A percentile compares a stretch with the other conserved stretches of the same genome.
phyloP scores from a whole-genome alignment of 169 alveolate species.

The Neospora caninum region DNA sequence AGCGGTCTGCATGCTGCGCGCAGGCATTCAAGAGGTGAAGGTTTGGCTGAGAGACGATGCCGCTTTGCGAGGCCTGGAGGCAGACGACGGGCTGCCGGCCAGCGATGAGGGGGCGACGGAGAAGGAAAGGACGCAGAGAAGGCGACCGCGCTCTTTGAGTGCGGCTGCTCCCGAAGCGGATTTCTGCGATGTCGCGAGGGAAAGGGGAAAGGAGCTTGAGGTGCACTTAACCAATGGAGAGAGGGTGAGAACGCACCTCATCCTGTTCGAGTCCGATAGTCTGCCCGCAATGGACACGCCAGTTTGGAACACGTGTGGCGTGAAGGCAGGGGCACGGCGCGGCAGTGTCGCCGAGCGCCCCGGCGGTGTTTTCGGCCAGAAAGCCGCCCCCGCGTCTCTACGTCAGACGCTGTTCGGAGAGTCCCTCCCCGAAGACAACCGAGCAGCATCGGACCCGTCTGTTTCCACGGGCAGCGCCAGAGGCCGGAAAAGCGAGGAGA shows the following conservation, averaged over 20 bases:
- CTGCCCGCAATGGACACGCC: not conserved
- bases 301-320: not conserved
- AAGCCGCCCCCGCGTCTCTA: not conserved
- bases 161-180: not conserved
- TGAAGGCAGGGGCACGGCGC: too few relatives aligned
- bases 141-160: not conserved
- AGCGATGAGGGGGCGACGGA: not conserved
- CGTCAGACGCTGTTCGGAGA: not conserved
- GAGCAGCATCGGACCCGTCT: not conserved
- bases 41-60: not conserved
- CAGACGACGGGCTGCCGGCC: not conserved
- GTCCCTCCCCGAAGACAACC: not conserved
- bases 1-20: constrained; percentile 22
- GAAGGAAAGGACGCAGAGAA: not conserved
- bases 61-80: not conserved
- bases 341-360: too few relatives aligned
- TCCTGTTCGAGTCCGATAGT: constrained; percentile 2
- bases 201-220: not conserved
- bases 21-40: not conserved
- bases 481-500: too few relatives aligned
- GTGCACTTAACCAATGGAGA: not conserved
- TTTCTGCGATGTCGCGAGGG: not conserved
- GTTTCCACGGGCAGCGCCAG: too few relatives aligned
- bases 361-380: too few relatives aligned
- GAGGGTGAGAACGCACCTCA: not conserved